These are phyloP conservation scores for Eutrema yunnanense DNA, from an alignment of 345 rosid genomes.

Conservation along the genomic window DNA sequence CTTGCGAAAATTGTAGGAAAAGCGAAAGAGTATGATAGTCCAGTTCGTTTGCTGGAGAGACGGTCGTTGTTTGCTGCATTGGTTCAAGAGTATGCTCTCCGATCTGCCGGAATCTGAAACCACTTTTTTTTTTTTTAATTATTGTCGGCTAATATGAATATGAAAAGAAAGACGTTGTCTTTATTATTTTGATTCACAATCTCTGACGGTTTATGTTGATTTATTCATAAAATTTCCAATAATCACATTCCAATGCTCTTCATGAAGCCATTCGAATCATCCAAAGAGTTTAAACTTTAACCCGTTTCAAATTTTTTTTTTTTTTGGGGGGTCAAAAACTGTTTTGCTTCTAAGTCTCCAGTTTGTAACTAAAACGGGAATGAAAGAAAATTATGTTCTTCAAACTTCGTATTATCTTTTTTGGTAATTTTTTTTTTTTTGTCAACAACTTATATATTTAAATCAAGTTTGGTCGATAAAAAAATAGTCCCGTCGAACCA, in stretches of 20 bases:
- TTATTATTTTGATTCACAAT: background rate
- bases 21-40: conserved; percentile 75
- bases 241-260: background rate
- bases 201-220: background rate
- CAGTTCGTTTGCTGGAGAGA: conserved; percentile 61
- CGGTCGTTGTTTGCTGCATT: conserved; percentile 67
- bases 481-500: too few relatives aligned
- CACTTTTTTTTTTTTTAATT: background rate
- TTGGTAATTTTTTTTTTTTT: background rate
- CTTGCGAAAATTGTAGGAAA: conserved; percentile 34
- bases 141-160: background rate
- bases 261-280: background rate
- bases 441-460: too few relatives aligned
- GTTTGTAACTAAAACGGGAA: background rate
- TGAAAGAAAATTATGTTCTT: background rate
- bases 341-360: background rate
- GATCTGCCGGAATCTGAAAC: conserved; percentile 58
- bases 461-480: too few relatives aligned
- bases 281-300: background rate
- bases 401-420: background rate
- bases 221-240: background rate
- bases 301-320: background rate
- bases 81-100: conserved; percentile 87
- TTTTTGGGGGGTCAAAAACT: background rate
- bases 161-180: background rate